These are phyloP conservation scores for Penstemon davidsonii DNA, from an alignment of 257 asterid species.

Conservation along the genomic window DNA sequence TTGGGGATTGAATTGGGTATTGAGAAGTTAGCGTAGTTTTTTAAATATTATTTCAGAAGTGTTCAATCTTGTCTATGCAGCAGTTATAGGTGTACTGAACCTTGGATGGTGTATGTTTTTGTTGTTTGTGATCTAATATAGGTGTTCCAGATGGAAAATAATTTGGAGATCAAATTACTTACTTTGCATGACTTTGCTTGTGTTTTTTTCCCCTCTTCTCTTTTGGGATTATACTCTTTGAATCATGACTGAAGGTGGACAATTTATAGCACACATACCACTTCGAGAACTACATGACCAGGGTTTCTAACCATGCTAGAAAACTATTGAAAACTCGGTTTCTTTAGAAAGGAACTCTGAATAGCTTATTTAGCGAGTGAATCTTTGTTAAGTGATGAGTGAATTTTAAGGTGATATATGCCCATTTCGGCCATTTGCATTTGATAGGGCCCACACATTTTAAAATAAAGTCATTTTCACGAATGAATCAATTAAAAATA, in stretches of 20 bases:
- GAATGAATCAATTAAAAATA: too few species aligned
- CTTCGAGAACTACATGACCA: not conserved
- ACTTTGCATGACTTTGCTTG: not conserved
- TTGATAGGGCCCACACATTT: too few species aligned
- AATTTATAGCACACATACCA: not conserved
- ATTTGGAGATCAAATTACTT: constrained; percentile 5
- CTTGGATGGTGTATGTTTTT: not conserved
- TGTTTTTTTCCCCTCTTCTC: not conserved
- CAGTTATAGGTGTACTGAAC: not conserved
- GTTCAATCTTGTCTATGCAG: not conserved
- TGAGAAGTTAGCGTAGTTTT: too few species aligned
- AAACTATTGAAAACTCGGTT: not conserved
- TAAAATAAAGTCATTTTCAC: too few species aligned
- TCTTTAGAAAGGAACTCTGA: not conserved
- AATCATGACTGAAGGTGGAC: not conserved
- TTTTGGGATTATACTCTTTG: not conserved
- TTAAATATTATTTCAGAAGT: not conserved
- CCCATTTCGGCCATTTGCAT: too few species aligned
- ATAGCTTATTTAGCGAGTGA: not conserved
- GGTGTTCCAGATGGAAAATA: constrained; percentile 9
- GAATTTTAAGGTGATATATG: too few species aligned
- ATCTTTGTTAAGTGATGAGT: too few species aligned
- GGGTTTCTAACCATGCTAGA: not conserved
- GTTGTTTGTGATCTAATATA: not conserved
- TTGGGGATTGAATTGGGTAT: not conserved